Percentiles rank a stretch among this genome's conserved stretches.
Conservation (phyloP, 2,329 filamentous ascomycete species). For the Aspergillus pseudoterreus region DNA sequence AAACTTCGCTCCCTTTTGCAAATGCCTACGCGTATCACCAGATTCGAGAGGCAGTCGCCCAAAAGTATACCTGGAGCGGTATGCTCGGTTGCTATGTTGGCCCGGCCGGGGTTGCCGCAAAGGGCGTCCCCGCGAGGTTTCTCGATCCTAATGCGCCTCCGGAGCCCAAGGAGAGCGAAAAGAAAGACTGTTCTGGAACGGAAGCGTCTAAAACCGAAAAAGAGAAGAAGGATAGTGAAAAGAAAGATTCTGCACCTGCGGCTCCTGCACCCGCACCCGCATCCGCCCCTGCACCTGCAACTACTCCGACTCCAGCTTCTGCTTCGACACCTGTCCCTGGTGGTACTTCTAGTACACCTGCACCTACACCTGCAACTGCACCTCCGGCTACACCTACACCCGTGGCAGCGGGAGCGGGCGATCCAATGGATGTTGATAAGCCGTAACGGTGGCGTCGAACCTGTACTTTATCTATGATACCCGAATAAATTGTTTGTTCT, state of each 20-base stretch:
- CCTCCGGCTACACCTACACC: constrained; percentile 5
- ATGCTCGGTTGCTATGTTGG: constrained; percentile 83
- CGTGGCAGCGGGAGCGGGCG: constrained; percentile 7
- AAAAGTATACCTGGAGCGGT: constrained; percentile 77
- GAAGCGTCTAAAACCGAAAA: constrained; percentile 4
- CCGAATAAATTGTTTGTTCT: neutral
- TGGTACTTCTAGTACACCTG: neutral
- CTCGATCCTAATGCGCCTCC: constrained; percentile 22
- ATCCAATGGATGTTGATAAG: constrained; percentile 18
- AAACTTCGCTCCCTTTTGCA: constrained; percentile 76
- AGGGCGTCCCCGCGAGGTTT: constrained; percentile 79
- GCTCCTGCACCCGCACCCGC: neutral
- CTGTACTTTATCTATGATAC: neutral
- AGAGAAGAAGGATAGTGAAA: constrained; percentile 9
- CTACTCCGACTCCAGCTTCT: neutral
- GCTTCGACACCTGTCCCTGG: neutral
- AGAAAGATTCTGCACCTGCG: constrained; percentile 4
- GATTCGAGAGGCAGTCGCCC: constrained; percentile 68
- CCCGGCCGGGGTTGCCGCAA: constrained; percentile 54
- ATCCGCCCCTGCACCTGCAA: constrained; percentile 4
- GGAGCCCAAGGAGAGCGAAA: constrained; percentile 11
- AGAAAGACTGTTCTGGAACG: constrained; percentile 3
- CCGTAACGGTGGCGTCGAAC: neutral
- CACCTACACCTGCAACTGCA: constrained; percentile 1
- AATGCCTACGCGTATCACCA: constrained; percentile 74